Base-by-base conservation (phyloP, 345 rosid genomes). In the Arabis hirsuta region DNA sequence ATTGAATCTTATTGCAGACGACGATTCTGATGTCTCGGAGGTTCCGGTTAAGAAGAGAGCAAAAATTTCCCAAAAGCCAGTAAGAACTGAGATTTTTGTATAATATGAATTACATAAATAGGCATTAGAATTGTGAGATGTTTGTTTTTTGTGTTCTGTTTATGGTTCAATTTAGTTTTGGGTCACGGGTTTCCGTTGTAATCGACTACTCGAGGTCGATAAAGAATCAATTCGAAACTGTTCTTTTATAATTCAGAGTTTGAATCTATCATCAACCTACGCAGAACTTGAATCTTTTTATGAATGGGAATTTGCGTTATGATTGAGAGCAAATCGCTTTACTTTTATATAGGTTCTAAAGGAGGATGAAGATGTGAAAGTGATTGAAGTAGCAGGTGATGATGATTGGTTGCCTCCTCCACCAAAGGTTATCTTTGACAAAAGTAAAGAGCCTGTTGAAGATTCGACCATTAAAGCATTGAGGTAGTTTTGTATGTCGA, bases 361-460 rank as follows among this genome's bases (percentile, higher is more conserved):
- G 41, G 74, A 31, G 26, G 81, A 77, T 70, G 83, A 68, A 20
- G 82, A 73, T 9, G 65, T 80, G 53, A 62, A 78, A 64, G 85
- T 80, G 36, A 31, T 82, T 32, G 55, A 79, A 55, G 69, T 81
- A 16, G 51, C 51, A 64, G 82, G 67, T 11, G 88, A 90, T 48
- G 96, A 90, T 5, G 96, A 90, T 73, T 90, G 91, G 93, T 73
- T 90, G 69, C 83, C 82, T 80, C 89, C 91, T 41, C 90, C 91
- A 0, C 91, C 93, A 4, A 79, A 82, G 69, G 78, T 76, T 73
- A 39, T 67, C 19, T 29, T 67, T 3, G 63, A 80, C 12, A 57
- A 38, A 53, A 58, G 12, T 34, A 78, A 78, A 45, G 67, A 51
- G 42, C 57, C 81, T 2, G 69, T 27, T 74, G 96, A 86, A 81